Evolutionary conservation across 2,329 filamentous ascomycete genomes (phyloP), one percentile per base, ranked within the genome.

Genomic region (Sporothrix luriei): DNA sequence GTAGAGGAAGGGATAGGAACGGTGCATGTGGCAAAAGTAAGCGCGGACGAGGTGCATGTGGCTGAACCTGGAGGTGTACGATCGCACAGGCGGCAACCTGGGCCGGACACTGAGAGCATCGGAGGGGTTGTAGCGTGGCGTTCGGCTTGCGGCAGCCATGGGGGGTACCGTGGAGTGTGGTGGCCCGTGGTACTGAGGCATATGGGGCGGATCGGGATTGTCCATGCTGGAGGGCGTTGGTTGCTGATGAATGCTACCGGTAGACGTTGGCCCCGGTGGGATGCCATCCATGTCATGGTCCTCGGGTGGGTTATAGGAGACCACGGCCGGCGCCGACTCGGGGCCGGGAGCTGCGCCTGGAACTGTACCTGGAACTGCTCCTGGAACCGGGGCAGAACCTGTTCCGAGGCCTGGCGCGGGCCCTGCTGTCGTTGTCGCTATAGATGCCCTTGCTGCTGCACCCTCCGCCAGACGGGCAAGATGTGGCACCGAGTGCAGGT

Each of bases 1-100:
- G 70, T 83, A 78, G 38, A 82, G 76, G 69, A 83, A 83, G 10
- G 82, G 81, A 69, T 83, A 83, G 2, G 80, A 80, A 4, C 80
- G 77, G 70, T 83, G 80, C 33, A 83, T 80, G 69, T 83, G 79
- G 19, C 79, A 78, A 68, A 83, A 82, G 74, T 83, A 83, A 19
- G 82, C 81, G 66, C 82, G 79, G 10, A 81, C 78, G 29, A 81
- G 81, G 11, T 64, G 59, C 71, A 64, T 59, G 21, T 66, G 64
- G 51, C 69, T 59, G 19, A 68, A 65, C 9, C 68, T 55, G 40
- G 55, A 14, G 6, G 70, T 66, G 21, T 68, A 49, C 26, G 59
- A 57, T 11, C 64, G 70, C 14, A 70, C 52, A 2, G 69, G 49
- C 6, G 52, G 57, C 11, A 70, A 26, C 16, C 66, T 54, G 1